A percentile compares a stretch with the other conserved stretches of the same genome.
Conservation (phyloP, 2,329 filamentous ascomycete genomes). For the Zasmidium angulare region DNA sequence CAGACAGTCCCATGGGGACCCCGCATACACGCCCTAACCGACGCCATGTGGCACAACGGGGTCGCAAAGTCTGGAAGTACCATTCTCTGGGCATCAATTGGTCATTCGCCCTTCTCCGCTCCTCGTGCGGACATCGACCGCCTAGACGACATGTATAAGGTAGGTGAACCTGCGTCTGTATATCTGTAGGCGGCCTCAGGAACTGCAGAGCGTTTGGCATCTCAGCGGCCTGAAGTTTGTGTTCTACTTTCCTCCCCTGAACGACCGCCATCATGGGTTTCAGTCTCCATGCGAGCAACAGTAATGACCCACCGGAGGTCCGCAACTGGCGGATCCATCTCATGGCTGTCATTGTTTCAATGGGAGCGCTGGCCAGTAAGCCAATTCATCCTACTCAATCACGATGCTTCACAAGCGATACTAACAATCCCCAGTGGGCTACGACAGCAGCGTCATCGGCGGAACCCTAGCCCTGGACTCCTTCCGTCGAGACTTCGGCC, state of each 20-base stretch:
- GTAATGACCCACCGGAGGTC: constrained; percentile 58
- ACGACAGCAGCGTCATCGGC: constrained; percentile 39
- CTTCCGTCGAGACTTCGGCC: constrained; percentile 39
- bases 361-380: constrained; percentile 39
- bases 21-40: background rate
- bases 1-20: background rate
- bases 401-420: too few species aligned
- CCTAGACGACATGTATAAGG: background rate
- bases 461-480: constrained; percentile 42
- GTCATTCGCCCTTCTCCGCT: background rate
- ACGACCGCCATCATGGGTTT: constrained; percentile 10
- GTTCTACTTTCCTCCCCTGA: background rate
- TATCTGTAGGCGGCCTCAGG: constrained; percentile 1
- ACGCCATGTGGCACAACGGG: background rate
- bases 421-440: constrained; percentile 17
- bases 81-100: background rate
- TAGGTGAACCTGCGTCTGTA: background rate
- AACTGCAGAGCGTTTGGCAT: background rate
- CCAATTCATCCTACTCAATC: constrained; percentile 6
- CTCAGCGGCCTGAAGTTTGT: background rate
- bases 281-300: constrained; percentile 16
- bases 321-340: constrained; percentile 68
- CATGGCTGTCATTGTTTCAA: constrained; percentile 58
- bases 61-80: background rate
- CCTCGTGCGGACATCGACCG: background rate